A percentile compares a stretch with the other conserved stretches of the same genome.
These are phyloP conservation scores for Centaurea solstitialis DNA, from an alignment of 129 eudicot genomes.

Conservation along the genomic window DNA sequence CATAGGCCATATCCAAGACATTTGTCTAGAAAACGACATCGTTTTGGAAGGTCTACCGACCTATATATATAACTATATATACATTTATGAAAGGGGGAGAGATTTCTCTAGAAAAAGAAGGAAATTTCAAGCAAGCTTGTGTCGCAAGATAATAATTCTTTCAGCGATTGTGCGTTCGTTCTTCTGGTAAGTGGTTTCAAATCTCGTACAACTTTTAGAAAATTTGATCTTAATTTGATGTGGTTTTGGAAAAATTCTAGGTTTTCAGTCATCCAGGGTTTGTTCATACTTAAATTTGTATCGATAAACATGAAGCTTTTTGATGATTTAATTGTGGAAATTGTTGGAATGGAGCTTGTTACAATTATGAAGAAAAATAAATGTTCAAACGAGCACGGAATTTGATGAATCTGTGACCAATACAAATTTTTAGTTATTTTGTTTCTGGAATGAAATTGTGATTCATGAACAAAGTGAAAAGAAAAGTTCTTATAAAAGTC, in stretches of 20 bases:
- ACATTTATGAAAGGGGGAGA: not conserved
- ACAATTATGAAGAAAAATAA: not conserved
- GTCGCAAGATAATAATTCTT: not conserved
- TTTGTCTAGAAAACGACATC: not conserved
- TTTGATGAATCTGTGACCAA: not conserved
- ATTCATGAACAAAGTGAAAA: not conserved
- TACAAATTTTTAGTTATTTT: not conserved
- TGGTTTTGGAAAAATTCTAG: not conserved
- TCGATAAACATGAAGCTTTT: not conserved
- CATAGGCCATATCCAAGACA: not conserved
- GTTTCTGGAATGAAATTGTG: not conserved
- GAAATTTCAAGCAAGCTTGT: not conserved
- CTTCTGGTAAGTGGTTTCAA: not conserved
- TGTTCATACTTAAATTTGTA: not conserved
- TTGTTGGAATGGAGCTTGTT: not conserved
- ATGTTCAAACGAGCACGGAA: not conserved
- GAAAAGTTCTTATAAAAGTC: not conserved
- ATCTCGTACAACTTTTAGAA: not conserved
- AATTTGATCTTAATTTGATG: not conserved
- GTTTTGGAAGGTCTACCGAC: not conserved
- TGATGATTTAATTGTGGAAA: not conserved
- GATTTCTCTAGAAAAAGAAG: not conserved
- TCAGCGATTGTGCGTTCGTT: too few species aligned
- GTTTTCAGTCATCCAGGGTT: not conserved
- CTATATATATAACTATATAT: not conserved